Evolutionary conservation across 2,329 filamentous ascomycete species (phyloP).

Genomic region (Aspergillus glaucus): DNA sequence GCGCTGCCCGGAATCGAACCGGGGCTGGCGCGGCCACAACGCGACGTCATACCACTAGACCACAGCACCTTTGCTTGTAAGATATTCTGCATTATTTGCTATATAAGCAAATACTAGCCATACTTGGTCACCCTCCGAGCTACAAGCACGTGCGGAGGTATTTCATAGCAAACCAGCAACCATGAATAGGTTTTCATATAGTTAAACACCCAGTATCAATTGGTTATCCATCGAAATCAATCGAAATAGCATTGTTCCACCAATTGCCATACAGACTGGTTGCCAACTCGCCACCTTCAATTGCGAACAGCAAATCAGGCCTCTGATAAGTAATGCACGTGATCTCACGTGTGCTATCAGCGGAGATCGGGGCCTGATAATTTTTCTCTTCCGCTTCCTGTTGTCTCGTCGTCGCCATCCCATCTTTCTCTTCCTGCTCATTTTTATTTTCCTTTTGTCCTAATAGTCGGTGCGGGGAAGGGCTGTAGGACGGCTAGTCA

Average conservation of each 20-base stretch:
- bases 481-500: constrained; percentile 22
- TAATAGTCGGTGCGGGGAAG: constrained; percentile 13
- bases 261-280: not conserved
- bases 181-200: not conserved
- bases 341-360: constrained; percentile 14
- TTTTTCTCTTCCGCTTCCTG: not conserved
- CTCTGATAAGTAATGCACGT: constrained; percentile 5
- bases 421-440: constrained; percentile 9
- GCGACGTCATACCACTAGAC: constrained; percentile 1
- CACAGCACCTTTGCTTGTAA: not conserved
- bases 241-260: not conserved
- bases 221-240: not conserved
- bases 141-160: too few species aligned
- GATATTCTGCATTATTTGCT: not conserved
- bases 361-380: not conserved
- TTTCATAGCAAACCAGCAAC: too few species aligned
- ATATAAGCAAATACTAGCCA: not conserved
- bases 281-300: not conserved
- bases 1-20: constrained; percentile 1
- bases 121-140: not conserved
- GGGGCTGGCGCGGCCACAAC: not conserved
- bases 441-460: constrained; percentile 13
- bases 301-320: not conserved
- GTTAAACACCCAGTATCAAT: not conserved
- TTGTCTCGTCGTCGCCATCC: not conserved